A percentile compares a stretch with the other conserved stretches of the same genome.
Conservation (phyloP, 2,329 filamentous ascomycete genomes). For the Fusarium xylarioides region DNA sequence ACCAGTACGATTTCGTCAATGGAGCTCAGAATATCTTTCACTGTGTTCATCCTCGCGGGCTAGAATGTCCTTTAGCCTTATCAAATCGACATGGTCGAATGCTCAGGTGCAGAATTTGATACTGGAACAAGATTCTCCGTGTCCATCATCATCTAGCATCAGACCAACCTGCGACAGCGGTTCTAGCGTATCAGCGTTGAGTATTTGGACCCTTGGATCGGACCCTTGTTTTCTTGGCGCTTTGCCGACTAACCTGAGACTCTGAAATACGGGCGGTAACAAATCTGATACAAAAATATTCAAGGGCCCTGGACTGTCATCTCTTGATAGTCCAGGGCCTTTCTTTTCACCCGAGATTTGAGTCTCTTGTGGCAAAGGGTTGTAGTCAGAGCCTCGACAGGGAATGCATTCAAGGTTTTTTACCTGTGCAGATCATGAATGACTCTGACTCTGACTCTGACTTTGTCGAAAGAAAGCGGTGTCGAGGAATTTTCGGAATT, state of each 20-base stretch:
- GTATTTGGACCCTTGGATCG: slow-evolving; percentile 15
- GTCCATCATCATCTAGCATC: slow-evolving; percentile 36
- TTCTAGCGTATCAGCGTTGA: slow-evolving; percentile 33
- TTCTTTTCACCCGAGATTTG: slow-evolving; percentile 3
- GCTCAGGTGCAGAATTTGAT: slow-evolving; percentile 31
- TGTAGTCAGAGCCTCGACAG: slow-evolving; percentile 7
- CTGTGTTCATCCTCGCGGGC: slow-evolving; percentile 12
- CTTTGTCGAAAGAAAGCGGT: slow-evolving; percentile 33
- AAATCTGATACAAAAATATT: slow-evolving; percentile 16
- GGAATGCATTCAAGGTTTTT: slow-evolving; percentile 18
- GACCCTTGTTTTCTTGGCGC: slow-evolving; percentile 23
- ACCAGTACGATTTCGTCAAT: slow-evolving; percentile 29
- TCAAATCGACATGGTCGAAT: slow-evolving; percentile 21
- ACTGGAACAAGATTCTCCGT: slow-evolving; percentile 39
- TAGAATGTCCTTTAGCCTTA: slow-evolving; percentile 8
- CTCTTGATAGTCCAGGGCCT: neutral
- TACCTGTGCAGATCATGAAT: slow-evolving; percentile 37
- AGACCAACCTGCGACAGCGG: slow-evolving; percentile 40
- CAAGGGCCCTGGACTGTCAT: slow-evolving; percentile 33
- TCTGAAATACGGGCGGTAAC: slow-evolving; percentile 24
- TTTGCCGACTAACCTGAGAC: slow-evolving; percentile 42
- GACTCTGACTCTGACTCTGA: slow-evolving; percentile 20
- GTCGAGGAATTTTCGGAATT: slow-evolving; percentile 25
- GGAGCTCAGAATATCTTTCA: slow-evolving; percentile 14
- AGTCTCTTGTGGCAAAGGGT: neutral